Conservation (phyloP, 257 asterid genomes). For the Gentiana dahurica region DNA sequence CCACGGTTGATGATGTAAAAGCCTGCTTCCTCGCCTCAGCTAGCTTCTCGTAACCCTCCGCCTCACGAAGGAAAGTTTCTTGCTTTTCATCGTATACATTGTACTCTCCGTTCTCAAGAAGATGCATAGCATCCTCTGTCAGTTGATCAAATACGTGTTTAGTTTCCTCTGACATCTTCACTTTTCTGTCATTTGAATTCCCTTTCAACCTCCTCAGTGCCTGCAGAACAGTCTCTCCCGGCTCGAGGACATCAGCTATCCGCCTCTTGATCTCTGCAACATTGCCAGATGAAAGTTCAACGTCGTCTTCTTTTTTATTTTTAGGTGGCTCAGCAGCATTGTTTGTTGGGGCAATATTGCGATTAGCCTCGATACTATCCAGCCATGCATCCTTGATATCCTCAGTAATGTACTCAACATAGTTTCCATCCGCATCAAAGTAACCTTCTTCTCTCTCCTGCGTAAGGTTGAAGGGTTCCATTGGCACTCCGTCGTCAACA, state of each 20-base stretch:
- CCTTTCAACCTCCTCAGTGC: constrained; percentile 96
- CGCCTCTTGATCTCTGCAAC: constrained; percentile 83
- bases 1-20: constrained; percentile 15
- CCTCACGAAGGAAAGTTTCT: constrained; percentile 83
- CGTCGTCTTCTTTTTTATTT: too few relatives aligned
- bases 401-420: constrained; percentile 57
- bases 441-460: constrained; percentile 95
- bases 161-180: constrained; percentile 75
- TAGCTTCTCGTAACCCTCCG: constrained; percentile 90
- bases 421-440: constrained; percentile 85
- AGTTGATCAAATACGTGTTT: constrained; percentile 79
- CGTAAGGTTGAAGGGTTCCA: constrained; percentile 82
- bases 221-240: constrained; percentile 88
- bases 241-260: constrained; percentile 76
- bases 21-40: constrained; percentile 46
- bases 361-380: constrained; percentile 56
- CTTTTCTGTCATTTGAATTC: constrained; percentile 61
- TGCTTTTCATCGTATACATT: constrained; percentile 84
- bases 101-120: constrained; percentile 91
- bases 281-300: constrained; percentile 61
- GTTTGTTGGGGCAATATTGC: constrained; percentile 28
- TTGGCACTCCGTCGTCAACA: constrained; percentile 57
- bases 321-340: constrained; percentile 32
- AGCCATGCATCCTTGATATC: constrained; percentile 99
- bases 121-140: constrained; percentile 90